These are phyloP conservation scores for Hydnomerulius pinastri DNA, from an alignment of 768 basidiomycete species.

Conservation along the genomic window DNA sequence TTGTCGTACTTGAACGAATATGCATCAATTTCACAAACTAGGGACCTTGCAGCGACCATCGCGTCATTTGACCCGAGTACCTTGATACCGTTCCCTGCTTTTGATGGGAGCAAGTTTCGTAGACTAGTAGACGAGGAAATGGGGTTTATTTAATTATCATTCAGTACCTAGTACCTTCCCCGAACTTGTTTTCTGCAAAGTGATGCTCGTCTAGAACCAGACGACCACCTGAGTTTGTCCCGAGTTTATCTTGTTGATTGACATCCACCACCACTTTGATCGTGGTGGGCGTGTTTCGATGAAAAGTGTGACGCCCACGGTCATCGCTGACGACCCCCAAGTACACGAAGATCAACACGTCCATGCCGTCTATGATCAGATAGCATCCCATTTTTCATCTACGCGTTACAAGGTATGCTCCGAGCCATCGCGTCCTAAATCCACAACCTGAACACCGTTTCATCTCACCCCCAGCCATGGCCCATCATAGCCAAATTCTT, in stretches of 20 bases:
- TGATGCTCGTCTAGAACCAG: too few relatives aligned
- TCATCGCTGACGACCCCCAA: conserved; percentile 51
- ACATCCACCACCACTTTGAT: conserved; percentile 4
- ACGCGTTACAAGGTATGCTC: conserved; percentile 79
- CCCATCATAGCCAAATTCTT: conserved; percentile 82
- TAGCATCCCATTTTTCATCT: conserved; percentile 84
- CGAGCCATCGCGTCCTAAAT: background rate
- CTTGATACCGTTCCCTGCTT: conserved; percentile 63
- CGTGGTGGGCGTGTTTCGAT: conserved; percentile 8
- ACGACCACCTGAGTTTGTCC: too few relatives aligned
- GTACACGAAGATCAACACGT: conserved; percentile 75
- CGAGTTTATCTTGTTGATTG: background rate
- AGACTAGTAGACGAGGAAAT: conserved; percentile 74
- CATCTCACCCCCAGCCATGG: conserved; percentile 67
- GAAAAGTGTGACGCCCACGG: conserved; percentile 39
- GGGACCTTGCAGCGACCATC: conserved; percentile 59
- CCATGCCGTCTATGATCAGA: conserved; percentile 81
- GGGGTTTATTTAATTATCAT: conserved; percentile 57
- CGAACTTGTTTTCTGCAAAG: conserved; percentile 9
- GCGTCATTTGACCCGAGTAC: conserved; percentile 44
- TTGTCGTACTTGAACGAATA: background rate
- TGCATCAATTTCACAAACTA: conserved; percentile 27
- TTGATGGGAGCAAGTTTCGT: conserved; percentile 68
- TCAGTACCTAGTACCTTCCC: background rate
- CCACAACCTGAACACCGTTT: background rate